These are phyloP conservation scores for Plenodomus lindquistii DNA, from an alignment of 2,329 filamentous ascomycete genomes.

Conservation along the genomic window DNA sequence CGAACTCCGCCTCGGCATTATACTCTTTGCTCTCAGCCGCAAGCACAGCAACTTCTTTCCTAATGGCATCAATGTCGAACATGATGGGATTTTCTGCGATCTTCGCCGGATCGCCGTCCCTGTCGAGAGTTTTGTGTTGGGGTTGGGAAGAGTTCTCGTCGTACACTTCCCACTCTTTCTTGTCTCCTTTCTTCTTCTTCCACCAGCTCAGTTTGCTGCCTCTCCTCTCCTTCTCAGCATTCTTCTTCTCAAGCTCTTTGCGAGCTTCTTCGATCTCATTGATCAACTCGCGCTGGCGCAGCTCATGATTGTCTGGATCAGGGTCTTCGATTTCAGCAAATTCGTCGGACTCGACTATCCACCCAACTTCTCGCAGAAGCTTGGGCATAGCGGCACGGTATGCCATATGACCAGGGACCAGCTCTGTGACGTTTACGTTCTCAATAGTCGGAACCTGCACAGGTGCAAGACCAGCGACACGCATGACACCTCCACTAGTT, in stretches of 20 bases:
- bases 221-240: conserved; percentile 62
- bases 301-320: conserved; percentile 87
- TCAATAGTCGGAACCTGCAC: conserved; percentile 84
- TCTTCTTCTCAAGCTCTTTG: conserved; percentile 78
- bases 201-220: conserved; percentile 69
- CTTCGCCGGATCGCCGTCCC: conserved; percentile 53
- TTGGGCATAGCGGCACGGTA: conserved; percentile 92
- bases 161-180: conserved; percentile 94
- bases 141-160: conserved; percentile 59
- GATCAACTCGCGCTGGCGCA: conserved; percentile 89
- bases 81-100: conserved; percentile 67
- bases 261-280: conserved; percentile 95
- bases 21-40: conserved; percentile 63
- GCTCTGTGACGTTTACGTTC: conserved; percentile 83
- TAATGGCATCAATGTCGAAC: conserved; percentile 94
- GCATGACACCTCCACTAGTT: conserved; percentile 88
- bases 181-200: conserved; percentile 77
- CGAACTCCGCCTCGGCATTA: conserved; percentile 46
- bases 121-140: conserved; percentile 23
- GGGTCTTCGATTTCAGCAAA: conserved; percentile 97
- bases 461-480: conserved; percentile 79
- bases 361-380: conserved; percentile 84
- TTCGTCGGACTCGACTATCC: conserved; percentile 89
- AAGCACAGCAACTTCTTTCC: conserved; percentile 69
- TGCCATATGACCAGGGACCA: conserved; percentile 92